Base-by-base conservation (phyloP, 768 basidiomycete species). In the Gyrodon lividus region DNA sequence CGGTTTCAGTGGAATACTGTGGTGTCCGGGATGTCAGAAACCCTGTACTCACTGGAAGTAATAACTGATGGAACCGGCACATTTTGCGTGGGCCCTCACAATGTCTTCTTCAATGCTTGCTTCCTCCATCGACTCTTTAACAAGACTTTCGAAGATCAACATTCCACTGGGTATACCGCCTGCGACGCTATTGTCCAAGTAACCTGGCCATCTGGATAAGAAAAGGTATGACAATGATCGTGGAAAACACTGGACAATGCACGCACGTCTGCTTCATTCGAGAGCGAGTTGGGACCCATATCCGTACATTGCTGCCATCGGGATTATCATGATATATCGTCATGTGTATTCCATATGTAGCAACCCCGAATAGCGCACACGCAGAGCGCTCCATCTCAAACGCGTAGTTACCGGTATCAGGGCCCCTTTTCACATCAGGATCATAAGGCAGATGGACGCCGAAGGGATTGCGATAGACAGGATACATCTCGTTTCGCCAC, bases 81-180 rank as follows among this genome's bases (percentile, higher is more conserved):
- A 60, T 54, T 77, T 80, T 12, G 85, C 75, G 54, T 86, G 71
- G 19, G 75, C 71, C 43, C 78, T 72, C 10, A 91, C 82, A 40
- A 92, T 64, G n/a, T 74, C 68, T 46, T 84, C 84, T 3, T 76
- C 74, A 20, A 98, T 75, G 58, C 86, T 92, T 2, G 94, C 96
- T 68, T 99, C 96, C 64, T 98, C 96, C 77, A 83, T 86, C 48
- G 90, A 87, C 68, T 98, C 96, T 64, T 96, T 97, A 33, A 95
- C 78, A 39, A 98, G 72, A 2, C 84, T 78, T 43, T 93, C 87
- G 43, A 89, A 81, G 4, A 80, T 69, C 0, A 78, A 63, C 72
- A 87, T 84, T 1, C 93, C 91, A 17, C 86, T 82, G 0, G 92
- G 83, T 28, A 96, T 94, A 2, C 96, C 96, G 0, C 96, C 96